A percentile compares a stretch with the other conserved stretches of the same genome.
Conservation (phyloP, 768 basidiomycete species). For the Russula olivacea region DNA sequence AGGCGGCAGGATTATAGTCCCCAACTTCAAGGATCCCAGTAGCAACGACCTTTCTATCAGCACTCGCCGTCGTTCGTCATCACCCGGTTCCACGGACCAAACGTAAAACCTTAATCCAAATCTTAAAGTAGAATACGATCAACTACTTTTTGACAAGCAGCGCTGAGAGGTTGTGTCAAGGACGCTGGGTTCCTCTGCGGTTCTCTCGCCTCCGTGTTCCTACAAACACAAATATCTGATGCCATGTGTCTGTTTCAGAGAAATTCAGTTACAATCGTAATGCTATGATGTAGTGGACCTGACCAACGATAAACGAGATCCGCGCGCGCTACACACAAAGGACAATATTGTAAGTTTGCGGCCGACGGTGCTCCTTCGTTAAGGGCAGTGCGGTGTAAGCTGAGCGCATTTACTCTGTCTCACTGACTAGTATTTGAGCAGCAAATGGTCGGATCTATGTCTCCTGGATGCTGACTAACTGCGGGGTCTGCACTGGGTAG, state of each 20-base stretch:
- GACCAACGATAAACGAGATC: constrained; percentile 43
- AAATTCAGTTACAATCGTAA: constrained; percentile 43
- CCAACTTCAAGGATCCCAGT: constrained; percentile 34
- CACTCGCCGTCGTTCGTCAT: constrained; percentile 46
- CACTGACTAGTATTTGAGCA: constrained; percentile 22
- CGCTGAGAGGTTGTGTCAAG: constrained; percentile 52
- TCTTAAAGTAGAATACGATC: constrained; percentile 43
- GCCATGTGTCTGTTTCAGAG: constrained; percentile 27
- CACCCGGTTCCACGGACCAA: neutral
- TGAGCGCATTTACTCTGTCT: neutral
- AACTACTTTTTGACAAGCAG: constrained; percentile 44
- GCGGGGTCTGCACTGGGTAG: constrained; percentile 42
- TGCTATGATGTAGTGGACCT: constrained; percentile 51
- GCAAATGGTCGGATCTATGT: constrained; percentile 48
- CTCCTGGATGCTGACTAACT: constrained; percentile 62
- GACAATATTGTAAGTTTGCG: constrained; percentile 42
- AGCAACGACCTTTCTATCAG: constrained; percentile 40
- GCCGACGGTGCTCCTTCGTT: neutral
- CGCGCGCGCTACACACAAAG: constrained; percentile 44
- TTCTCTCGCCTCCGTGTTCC: constrained; percentile 14
- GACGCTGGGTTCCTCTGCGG: constrained; percentile 48
- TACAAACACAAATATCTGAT: neutral
- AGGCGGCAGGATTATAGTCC: constrained; percentile 44
- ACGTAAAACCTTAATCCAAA: neutral
- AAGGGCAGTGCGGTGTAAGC: constrained; percentile 50